Percentiles rank a stretch among this genome's conserved stretches.
phyloP scores from a whole-genome alignment of 306 rosid species.

The Acacia melanoxylon region DNA sequence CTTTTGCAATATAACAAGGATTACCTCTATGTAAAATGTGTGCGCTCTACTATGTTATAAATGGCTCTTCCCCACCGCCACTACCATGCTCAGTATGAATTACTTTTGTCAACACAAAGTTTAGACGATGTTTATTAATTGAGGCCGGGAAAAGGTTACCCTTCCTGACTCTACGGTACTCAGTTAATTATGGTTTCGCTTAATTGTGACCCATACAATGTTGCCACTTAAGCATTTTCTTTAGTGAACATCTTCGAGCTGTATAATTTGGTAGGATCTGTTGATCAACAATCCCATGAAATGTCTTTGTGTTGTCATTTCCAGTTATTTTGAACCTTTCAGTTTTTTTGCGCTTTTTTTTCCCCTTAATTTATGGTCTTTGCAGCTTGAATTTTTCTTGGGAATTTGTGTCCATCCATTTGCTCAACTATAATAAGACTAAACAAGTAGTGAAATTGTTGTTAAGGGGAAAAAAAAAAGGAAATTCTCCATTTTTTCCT shows the following conservation, averaged over 20 bases:
- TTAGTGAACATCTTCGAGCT: constrained; percentile 8
- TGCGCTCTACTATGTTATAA: neutral
- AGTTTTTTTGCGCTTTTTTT: neutral
- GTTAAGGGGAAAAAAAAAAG: neutral
- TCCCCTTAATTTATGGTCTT: neutral
- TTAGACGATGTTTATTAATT: neutral
- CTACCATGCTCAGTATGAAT: constrained; percentile 1
- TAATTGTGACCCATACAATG: neutral
- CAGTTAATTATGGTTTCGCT: neutral
- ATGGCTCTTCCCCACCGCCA: neutral
- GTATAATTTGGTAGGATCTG: neutral
- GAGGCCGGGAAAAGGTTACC: neutral
- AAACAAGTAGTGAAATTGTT: neutral
- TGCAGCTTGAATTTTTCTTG: constrained; percentile 4
- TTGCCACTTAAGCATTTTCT: neutral
- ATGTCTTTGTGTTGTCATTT: neutral
- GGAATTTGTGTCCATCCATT: neutral
- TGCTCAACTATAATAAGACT: neutral
- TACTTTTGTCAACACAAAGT: neutral
- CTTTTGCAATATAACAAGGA: neutral
- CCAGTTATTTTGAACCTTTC: neutral
- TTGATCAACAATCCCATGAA: neutral
- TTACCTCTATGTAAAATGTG: neutral
- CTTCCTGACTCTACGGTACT: neutral
- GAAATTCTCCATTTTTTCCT: constrained; percentile 17